Conservation (phyloP, 768 basidiomycete genomes). For the Antrodiella citrinella region DNA sequence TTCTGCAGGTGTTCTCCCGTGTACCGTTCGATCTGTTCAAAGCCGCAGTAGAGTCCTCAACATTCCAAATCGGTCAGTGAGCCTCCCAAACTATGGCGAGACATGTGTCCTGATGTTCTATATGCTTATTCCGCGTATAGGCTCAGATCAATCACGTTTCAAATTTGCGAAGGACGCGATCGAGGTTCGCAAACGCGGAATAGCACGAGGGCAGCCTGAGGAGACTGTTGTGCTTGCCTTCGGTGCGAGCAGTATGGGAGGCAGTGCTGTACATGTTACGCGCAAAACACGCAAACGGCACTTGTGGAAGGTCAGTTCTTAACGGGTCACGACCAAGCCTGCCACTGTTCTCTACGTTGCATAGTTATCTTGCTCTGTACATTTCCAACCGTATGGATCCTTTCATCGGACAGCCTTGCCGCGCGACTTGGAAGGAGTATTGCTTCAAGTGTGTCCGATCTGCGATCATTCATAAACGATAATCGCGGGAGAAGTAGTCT, state of each 20-base stretch:
- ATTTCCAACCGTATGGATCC: neutral
- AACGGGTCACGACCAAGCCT: constrained; percentile 1
- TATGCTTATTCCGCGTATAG: constrained; percentile 36
- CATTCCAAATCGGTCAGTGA: constrained; percentile 63
- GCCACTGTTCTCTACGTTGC: constrained; percentile 5
- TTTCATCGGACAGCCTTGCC: too few species aligned
- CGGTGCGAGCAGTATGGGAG: constrained; percentile 58
- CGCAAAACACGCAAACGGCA: constrained; percentile 62
- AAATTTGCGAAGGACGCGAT: constrained; percentile 90
- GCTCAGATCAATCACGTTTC: constrained; percentile 80
- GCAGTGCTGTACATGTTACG: constrained; percentile 79
- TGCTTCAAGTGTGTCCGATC: too few species aligned
- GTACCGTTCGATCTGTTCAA: constrained; percentile 89
- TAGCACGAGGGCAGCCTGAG: constrained; percentile 55
- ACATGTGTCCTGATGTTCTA: constrained; percentile 2
- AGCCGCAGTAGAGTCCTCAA: constrained; percentile 68
- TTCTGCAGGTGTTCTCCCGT: constrained; percentile 66
- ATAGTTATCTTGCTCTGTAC: constrained; percentile 9
- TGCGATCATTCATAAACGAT: too few species aligned
- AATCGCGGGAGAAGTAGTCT: too few species aligned
- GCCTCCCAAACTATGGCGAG: constrained; percentile 1
- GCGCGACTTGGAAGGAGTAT: too few species aligned
- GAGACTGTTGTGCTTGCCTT: constrained; percentile 92
- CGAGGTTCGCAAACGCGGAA: constrained; percentile 72
- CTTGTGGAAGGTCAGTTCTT: constrained; percentile 34